Conservation (phyloP, 805 yeast species). For the Spathaspora hagerdaliae region DNA sequence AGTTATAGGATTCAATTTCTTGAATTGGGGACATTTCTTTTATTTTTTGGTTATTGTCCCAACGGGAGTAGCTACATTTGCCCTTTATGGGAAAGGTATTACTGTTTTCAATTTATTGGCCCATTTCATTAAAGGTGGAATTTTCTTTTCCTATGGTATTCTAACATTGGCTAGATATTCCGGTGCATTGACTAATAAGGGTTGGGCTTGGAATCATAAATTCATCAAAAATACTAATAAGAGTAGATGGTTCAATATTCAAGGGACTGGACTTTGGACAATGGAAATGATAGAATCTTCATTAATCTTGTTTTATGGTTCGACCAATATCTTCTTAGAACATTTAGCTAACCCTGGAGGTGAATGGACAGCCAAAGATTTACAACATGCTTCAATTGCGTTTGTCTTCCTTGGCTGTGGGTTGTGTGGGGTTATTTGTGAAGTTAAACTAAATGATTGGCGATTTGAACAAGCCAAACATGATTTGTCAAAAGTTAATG, state of each 20-base stretch:
- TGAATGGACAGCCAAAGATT: slow-evolving; percentile 65
- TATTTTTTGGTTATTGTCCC: slow-evolving; percentile 57
- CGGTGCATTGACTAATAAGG: slow-evolving; percentile 71
- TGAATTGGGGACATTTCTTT: slow-evolving; percentile 65
- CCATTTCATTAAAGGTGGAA: slow-evolving; percentile 94
- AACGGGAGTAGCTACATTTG: slow-evolving; percentile 62
- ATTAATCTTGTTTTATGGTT: slow-evolving; percentile 82
- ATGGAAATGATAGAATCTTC: slow-evolving; percentile 84
- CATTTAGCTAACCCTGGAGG: slow-evolving; percentile 70
- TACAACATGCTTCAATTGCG: slow-evolving; percentile 33
- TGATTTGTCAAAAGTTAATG: slow-evolving; percentile 6
- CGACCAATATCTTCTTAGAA: slow-evolving; percentile 86
- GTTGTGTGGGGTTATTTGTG: slow-evolving; percentile 81
- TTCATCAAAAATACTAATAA: slow-evolving; percentile 24
- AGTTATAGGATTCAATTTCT: slow-evolving; percentile 34
- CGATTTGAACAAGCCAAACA: slow-evolving; percentile 36
- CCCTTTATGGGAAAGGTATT: slow-evolving; percentile 61
- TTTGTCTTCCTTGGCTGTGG: slow-evolving; percentile 80
- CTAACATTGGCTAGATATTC: slow-evolving; percentile 81
- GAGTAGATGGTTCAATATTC: slow-evolving; percentile 32
- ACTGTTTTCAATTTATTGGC: slow-evolving; percentile 81
- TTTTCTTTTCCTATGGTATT: slow-evolving; percentile 72
- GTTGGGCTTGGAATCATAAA: slow-evolving; percentile 85
- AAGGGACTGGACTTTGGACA: slow-evolving; percentile 50
- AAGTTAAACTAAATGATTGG: slow-evolving; percentile 62